Conservation (phyloP, 1,284 basidiomycete species). For the Cryptococcus floricola region DNA sequence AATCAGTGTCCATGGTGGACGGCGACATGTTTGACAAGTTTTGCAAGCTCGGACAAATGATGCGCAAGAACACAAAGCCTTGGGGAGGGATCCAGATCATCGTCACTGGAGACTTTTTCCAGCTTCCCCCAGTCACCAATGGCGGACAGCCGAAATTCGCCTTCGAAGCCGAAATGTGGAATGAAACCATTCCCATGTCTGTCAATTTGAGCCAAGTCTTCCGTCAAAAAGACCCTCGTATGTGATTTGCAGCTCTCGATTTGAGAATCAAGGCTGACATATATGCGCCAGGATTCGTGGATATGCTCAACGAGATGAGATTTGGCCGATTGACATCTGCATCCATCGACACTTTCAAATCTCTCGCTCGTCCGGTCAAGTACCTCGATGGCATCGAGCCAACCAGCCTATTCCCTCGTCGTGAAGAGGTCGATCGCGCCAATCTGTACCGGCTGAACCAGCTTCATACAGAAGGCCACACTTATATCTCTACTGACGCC, state of each 20-base stretch:
- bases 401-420: constrained; percentile 80
- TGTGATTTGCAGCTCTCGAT: constrained; percentile 15
- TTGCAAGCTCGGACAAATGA: constrained; percentile 44
- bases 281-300: constrained; percentile 63
- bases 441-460: constrained; percentile 62
- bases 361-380: constrained; percentile 54
- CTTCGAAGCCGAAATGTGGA: constrained; percentile 86
- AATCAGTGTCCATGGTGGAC: constrained; percentile 92
- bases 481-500: constrained; percentile 56
- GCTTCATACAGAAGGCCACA: constrained; percentile 50
- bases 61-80: constrained; percentile 62
- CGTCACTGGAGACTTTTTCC: constrained; percentile 94
- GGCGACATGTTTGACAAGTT: constrained; percentile 62
- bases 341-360: constrained; percentile 61
- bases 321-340: constrained; percentile 63
- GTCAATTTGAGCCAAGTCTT: constrained; percentile 90
- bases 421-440: constrained; percentile 74
- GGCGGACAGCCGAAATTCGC: constrained; percentile 61
- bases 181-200: constrained; percentile 66
- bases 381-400: constrained; percentile 72
- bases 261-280: constrained; percentile 5
- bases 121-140: constrained; percentile 83
- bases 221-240: constrained; percentile 57
- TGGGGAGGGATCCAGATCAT: constrained; percentile 97
- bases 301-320: constrained; percentile 88